A percentile compares a stretch with the other conserved stretches of the same genome.
These are phyloP conservation scores for Aspergillus bridgeri DNA, from an alignment of 495 filamentous ascomycete species.

Conservation along the genomic window DNA sequence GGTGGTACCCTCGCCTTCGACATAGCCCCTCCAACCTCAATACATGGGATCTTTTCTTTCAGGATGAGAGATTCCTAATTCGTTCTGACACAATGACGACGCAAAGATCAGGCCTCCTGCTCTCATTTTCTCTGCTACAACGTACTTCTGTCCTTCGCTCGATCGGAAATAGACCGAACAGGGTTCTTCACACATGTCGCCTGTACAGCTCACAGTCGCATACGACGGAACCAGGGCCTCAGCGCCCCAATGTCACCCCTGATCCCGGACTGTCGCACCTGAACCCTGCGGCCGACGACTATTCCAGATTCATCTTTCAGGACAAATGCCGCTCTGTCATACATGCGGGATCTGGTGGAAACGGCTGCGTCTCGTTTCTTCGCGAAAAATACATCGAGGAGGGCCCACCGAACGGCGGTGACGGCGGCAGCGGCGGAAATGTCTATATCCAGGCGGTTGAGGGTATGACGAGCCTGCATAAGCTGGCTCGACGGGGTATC, in stretches of 20 bases:
- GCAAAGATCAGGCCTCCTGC: neutral
- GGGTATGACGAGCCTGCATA: conserved; percentile 88
- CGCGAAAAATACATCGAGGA: conserved; percentile 82
- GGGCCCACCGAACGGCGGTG: conserved; percentile 95
- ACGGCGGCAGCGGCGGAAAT: conserved; percentile 87
- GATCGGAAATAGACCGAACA: conserved; percentile 21
- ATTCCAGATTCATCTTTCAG: conserved; percentile 74
- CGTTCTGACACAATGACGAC: neutral
- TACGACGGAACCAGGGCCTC: conserved; percentile 8
- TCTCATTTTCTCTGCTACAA: neutral
- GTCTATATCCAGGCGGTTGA: conserved; percentile 92
- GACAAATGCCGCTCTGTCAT: conserved; percentile 78
- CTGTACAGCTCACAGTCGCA: conserved; percentile 33
- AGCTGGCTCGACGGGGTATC: conserved; percentile 72
- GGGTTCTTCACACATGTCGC: conserved; percentile 22
- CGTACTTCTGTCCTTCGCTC: conserved; percentile 31
- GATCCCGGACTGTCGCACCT: conserved; percentile 53
- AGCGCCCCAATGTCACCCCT: conserved; percentile 16
- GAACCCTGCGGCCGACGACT: conserved; percentile 77
- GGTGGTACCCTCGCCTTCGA: neutral
- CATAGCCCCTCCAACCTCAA: neutral
- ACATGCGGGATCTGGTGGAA: conserved; percentile 73
- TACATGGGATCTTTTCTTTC: neutral
- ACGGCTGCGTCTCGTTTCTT: conserved; percentile 91
- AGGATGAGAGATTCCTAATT: neutral